These are phyloP conservation scores for Primulina tabacum DNA, from an alignment of 257 asterid genomes.

Conservation along the genomic window DNA sequence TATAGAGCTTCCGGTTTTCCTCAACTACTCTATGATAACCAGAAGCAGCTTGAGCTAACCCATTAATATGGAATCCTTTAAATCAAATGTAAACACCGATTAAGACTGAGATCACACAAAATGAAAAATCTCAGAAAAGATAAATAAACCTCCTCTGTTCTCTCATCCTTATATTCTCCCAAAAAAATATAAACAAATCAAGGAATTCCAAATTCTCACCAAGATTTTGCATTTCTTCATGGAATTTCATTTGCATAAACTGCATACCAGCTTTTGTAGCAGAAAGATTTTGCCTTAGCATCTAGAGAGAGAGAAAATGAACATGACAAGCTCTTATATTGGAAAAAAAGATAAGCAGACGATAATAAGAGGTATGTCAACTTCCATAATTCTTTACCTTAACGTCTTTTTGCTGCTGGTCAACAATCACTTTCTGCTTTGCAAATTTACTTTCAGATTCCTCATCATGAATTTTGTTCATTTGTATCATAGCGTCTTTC, in stretches of 20 bases:
- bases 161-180: not conserved
- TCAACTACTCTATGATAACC: slow-evolving; percentile 93
- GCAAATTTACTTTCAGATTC: slow-evolving; percentile 40
- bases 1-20: slow-evolving; percentile 93
- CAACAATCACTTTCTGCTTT: slow-evolving; percentile 62
- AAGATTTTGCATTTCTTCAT: slow-evolving; percentile 73
- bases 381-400: slow-evolving; percentile 42
- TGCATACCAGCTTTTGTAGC: slow-evolving; percentile 86
- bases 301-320: slow-evolving; percentile 38
- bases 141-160: not conserved
- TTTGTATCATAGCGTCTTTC: slow-evolving; percentile 35
- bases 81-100: slow-evolving; percentile 16
- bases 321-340: slow-evolving; percentile 12
- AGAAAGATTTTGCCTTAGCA: slow-evolving; percentile 70
- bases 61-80: slow-evolving; percentile 71
- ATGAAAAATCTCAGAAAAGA: not conserved
- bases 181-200: slow-evolving; percentile 9
- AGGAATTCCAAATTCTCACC: slow-evolving; percentile 42
- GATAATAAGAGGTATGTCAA: slow-evolving; percentile 6
- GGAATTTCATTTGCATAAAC: slow-evolving; percentile 86
- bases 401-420: slow-evolving; percentile 67
- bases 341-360: slow-evolving; percentile 1
- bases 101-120: slow-evolving; percentile 7
- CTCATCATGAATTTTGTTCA: slow-evolving; percentile 38
- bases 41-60: slow-evolving; percentile 95